Percentiles rank a stretch among this genome's conserved stretches.
Evolutionary conservation across 164 flowering plant species (phyloP).

Genomic region (Vitis vinifera): ASM3070453v1 NC_081817.1:29199001-29199500

Average conservation of each 20-base stretch:
- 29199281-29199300: background rate
- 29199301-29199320: background rate
- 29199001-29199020: no score
- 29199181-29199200: no score
- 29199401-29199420: conserved; percentile 5
- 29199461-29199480: background rate
- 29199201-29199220: no score
- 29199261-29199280: conserved; percentile 6
- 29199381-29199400: conserved; percentile 17
- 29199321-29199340: background rate
- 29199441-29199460: background rate
- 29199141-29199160: no score
- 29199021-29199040: no score
- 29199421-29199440: background rate
- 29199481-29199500: background rate
- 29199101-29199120: no score
- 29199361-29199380: background rate
- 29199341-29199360: background rate
- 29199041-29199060: no score
- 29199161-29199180: no score
- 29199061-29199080: no score
- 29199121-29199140: no score
- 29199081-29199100: no score
- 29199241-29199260: background rate
- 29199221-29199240: conserved; percentile 12